phyloP scores from a whole-genome alignment of 441 rosid genomes.

The Mallotus japonicus region DNA sequence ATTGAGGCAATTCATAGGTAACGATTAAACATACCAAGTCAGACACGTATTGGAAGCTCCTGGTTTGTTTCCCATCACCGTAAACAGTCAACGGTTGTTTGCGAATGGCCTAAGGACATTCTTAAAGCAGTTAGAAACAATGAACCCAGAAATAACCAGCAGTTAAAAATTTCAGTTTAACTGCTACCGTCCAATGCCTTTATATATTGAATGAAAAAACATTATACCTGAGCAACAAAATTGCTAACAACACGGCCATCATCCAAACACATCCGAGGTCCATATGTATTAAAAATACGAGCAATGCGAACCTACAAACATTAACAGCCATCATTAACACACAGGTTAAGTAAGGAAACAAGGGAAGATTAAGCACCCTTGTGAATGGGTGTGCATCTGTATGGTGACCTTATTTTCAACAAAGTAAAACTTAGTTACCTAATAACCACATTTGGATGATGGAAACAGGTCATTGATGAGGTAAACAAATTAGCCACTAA shows the following conservation, averaged over 20 bases:
- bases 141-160: conserved; percentile 1
- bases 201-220: conserved; percentile 8
- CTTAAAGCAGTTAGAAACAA: conserved; percentile 13
- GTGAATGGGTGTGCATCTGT: no score
- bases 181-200: conserved; percentile 11
- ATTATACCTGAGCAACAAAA: conserved; percentile 88
- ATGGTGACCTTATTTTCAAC: no score
- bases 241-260: conserved; percentile 99
- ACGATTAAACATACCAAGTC: conserved; percentile 63
- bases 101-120: conserved; percentile 68
- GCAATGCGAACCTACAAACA: conserved; percentile 83
- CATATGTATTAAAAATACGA: conserved; percentile 95
- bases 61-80: conserved; percentile 98
- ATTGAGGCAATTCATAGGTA: not conserved
- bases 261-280: conserved; percentile 98
- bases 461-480: no score
- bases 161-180: not conserved
- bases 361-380: not conserved
- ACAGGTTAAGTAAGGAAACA: not conserved
- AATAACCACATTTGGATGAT: no score
- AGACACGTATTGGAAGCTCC: conserved; percentile 97
- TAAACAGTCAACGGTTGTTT: conserved; percentile 92
- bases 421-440: no score
- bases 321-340: conserved; percentile 15
- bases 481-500: no score